Evolutionary conservation across 179 eudicot genomes (phyloP).

Genomic region (Beta macrorhiza): DNA sequence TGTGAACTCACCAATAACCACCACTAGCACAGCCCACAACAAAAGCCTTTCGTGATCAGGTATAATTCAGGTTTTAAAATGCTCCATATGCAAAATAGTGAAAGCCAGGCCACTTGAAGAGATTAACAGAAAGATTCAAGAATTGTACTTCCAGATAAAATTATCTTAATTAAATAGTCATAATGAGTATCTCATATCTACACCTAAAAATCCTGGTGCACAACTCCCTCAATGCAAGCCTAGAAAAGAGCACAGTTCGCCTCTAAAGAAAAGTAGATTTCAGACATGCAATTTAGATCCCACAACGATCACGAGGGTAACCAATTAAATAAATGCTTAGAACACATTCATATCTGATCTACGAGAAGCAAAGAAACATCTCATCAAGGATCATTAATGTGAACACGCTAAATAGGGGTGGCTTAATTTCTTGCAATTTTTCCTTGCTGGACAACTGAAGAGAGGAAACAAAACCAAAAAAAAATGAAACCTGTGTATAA

Average conservation of each 20-base stretch:
- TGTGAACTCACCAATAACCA: too few species aligned
- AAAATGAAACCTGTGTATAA: conserved; percentile 72
- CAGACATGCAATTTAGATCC: neutral
- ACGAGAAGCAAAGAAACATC: neutral
- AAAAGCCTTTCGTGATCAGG: neutral
- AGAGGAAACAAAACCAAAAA: neutral
- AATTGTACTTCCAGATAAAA: neutral
- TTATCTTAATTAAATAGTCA: neutral
- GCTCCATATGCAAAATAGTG: neutral
- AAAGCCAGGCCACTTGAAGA: neutral
- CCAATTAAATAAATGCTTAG: neutral
- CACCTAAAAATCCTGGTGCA: neutral
- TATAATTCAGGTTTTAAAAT: too few species aligned
- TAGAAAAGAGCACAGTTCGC: neutral
- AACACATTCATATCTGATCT: neutral
- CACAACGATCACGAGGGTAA: neutral
- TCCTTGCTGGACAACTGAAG: neutral
- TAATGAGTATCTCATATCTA: neutral
- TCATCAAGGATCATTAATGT: neutral
- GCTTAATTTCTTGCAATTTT: neutral
- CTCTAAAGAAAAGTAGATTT: neutral
- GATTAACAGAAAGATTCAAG: neutral
- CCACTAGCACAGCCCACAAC: neutral
- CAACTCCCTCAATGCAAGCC: neutral
- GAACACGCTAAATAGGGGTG: neutral